Percentiles rank a stretch among this genome's conserved stretches.
These are phyloP conservation scores for Rhizoclosmatium globosum DNA, from an alignment of 192 early-diverging fungal genomes.

Conservation along the genomic window DNA sequence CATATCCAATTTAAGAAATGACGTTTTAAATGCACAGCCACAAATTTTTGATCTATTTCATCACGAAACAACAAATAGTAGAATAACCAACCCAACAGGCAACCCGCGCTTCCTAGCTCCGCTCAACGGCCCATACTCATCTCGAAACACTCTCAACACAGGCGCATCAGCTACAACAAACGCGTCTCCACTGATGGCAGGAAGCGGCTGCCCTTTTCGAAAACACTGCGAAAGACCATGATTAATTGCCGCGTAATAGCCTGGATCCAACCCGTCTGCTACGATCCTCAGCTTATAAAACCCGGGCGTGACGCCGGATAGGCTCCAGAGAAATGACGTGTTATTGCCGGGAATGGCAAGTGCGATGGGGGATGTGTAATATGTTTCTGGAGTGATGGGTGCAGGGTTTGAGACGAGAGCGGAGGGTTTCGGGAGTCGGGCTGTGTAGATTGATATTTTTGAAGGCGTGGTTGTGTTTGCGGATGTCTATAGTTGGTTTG, in stretches of 20 bases:
- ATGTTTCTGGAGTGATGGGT: conserved; percentile 12
- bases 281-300: conserved; percentile 26
- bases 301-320: conserved; percentile 4
- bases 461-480: neutral
- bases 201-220: conserved; percentile 7
- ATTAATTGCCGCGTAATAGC: conserved; percentile 11
- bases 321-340: conserved; percentile 1
- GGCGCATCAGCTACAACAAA: conserved; percentile 16
- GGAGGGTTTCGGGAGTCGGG: neutral
- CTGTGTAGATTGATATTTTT: conserved; percentile 20
- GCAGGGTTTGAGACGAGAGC: neutral
- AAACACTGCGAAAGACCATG: conserved; percentile 18
- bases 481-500: neutral
- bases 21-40: too few relatives aligned
- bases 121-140: conserved; percentile 3
- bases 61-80: too few relatives aligned
- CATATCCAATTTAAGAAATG: too few relatives aligned
- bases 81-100: too few relatives aligned
- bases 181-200: neutral
- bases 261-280: conserved; percentile 21
- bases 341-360: neutral
- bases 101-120: too few relatives aligned
- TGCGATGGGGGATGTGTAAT: conserved; percentile 13
- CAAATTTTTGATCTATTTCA: too few relatives aligned
- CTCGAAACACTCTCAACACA: neutral